Percentiles rank a stretch among this genome's conserved stretches.
These are phyloP conservation scores for Penicillium verhagenii DNA, from an alignment of 495 filamentous ascomycete species.

Conservation along the genomic window DNA sequence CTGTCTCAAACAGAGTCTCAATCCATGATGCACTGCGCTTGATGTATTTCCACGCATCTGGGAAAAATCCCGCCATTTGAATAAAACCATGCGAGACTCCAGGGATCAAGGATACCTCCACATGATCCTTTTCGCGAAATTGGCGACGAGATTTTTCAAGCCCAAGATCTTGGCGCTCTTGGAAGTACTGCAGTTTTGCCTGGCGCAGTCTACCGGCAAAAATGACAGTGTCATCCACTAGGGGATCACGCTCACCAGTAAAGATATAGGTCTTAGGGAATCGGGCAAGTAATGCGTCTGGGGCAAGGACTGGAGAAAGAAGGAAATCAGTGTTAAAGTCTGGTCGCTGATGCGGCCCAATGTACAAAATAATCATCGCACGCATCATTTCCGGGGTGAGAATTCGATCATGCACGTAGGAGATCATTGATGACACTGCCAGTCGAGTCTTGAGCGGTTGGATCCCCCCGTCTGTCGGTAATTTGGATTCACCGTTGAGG, in stretches of 20 bases:
- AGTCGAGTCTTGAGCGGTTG: conserved; percentile 79
- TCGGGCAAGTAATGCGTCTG: conserved; percentile 71
- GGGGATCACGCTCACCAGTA: conserved; percentile 90
- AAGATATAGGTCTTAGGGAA: conserved; percentile 94
- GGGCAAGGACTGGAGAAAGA: conserved; percentile 84
- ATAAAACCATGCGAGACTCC: conserved; percentile 90
- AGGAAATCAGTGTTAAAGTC: conserved; percentile 91
- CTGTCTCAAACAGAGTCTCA: conserved; percentile 60
- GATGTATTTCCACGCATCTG: conserved; percentile 82
- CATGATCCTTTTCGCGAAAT: conserved; percentile 74
- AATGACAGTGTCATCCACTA: conserved; percentile 95
- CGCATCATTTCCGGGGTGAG: conserved; percentile 98
- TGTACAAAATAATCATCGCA: conserved; percentile 97
- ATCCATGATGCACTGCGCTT: conserved; percentile 75
- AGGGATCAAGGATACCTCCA: conserved; percentile 81
- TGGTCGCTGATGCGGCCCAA: conserved; percentile 87
- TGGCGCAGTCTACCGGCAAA: conserved; percentile 85
- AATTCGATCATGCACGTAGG: conserved; percentile 94
- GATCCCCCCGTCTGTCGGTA: conserved; percentile 52
- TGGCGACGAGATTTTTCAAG: conserved; percentile 48
- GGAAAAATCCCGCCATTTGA: conserved; percentile 83
- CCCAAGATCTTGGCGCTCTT: conserved; percentile 61
- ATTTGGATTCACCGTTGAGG: conserved; percentile 27
- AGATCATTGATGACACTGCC: conserved; percentile 92
- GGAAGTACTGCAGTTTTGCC: conserved; percentile 70